Base-by-base conservation (phyloP, 2,329 filamentous ascomycete genomes). In the Iodosphaeria phyllophila region DNA sequence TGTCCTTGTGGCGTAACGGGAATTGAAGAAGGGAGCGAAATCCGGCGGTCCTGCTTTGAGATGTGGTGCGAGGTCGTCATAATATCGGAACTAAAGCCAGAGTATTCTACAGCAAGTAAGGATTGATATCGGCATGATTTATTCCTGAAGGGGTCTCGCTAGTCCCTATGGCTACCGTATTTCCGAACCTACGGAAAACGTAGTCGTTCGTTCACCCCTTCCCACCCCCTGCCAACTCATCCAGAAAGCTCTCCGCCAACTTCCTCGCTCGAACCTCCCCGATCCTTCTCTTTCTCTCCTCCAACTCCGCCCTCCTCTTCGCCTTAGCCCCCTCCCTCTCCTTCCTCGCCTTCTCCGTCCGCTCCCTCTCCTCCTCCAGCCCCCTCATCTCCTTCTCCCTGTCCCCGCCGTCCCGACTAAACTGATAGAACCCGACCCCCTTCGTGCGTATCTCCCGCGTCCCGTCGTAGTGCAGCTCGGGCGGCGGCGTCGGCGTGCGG, bases 381-480 rank as follows among this genome's bases (percentile, higher is more conserved):
- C 60, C 63, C 35, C 66, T 60, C 79, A 95, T 92, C 58, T 95
- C 79, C 24, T 40, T 39, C 39, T 51, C 49, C 42, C 73, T 58
- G 23, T 65, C 50, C 34, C 59, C 56, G 35, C 75, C 72, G 46
- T 92, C 76, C 35, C 64, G 66, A 30, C 74, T 80, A 44, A 98
- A 95, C 28, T 76, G 72, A 54, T 83, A 93, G 51, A 95, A 98
- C 0, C 79, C 89, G 0, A 78, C 79, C 4, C 89, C 89, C 39
- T 89, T 86, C 22, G 70, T 80, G 31, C 89, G 61, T 24, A 92
- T 71, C 59, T 98, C 89, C 31, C 63, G 64, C 31, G 67, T 65
- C 2, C 80, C 80, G 46, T 93, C 77, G 50, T 95, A 98, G 51
- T 95, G 86, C 39, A 62, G 60, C 37, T 74, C 67, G 6, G 73